Evolutionary conservation across 2,329 filamentous ascomycete species (phyloP).

Genomic region (Nothomitra cinnamomea): DNA sequence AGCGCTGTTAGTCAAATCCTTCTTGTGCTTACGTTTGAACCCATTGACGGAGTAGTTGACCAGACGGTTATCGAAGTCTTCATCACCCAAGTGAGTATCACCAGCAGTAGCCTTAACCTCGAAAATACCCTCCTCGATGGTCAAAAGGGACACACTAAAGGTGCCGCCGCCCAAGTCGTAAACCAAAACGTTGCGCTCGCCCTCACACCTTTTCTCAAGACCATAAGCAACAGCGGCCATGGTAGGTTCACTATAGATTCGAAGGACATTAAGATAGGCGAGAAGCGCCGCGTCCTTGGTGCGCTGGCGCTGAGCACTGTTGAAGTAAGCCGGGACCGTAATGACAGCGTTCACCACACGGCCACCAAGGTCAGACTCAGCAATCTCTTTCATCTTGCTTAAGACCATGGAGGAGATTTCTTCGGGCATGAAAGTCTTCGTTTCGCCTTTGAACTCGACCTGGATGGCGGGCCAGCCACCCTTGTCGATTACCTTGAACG

Average conservation of each 20-base stretch:
- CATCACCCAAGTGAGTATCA: slow-evolving; percentile 70
- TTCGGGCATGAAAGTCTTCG: slow-evolving; percentile 86
- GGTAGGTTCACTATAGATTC: slow-evolving; percentile 4
- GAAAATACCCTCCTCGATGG: slow-evolving; percentile 98
- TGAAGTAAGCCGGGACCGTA: slow-evolving; percentile 7
- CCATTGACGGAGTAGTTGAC: slow-evolving; percentile 89
- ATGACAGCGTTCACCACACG: slow-evolving; percentile 69
- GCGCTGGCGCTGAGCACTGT: neutral
- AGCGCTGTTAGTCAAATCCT: slow-evolving; percentile 66
- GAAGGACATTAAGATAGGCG: slow-evolving; percentile 3
- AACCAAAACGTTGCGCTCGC: slow-evolving; percentile 95
- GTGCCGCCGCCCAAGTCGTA: slow-evolving; percentile 51
- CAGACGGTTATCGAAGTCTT: slow-evolving; percentile 95
- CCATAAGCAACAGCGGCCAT: slow-evolving; percentile 5
- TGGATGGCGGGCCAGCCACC: slow-evolving; percentile 73
- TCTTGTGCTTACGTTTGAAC: slow-evolving; percentile 76
- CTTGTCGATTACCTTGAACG: slow-evolving; percentile 90
- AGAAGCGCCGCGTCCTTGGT: slow-evolving; percentile 4
- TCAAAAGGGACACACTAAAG: slow-evolving; percentile 77
- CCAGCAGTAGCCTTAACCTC: slow-evolving; percentile 69
- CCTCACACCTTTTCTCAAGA: slow-evolving; percentile 34
- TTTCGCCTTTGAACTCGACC: slow-evolving; percentile 95
- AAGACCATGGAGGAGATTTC: slow-evolving; percentile 95
- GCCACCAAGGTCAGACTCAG: slow-evolving; percentile 84
- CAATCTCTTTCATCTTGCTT: slow-evolving; percentile 94